A percentile compares a stretch with the other conserved stretches of the same genome.
Conservation (phyloP, 2,329 filamentous ascomycete genomes). For the Pseudocercospora fuligena region DNA sequence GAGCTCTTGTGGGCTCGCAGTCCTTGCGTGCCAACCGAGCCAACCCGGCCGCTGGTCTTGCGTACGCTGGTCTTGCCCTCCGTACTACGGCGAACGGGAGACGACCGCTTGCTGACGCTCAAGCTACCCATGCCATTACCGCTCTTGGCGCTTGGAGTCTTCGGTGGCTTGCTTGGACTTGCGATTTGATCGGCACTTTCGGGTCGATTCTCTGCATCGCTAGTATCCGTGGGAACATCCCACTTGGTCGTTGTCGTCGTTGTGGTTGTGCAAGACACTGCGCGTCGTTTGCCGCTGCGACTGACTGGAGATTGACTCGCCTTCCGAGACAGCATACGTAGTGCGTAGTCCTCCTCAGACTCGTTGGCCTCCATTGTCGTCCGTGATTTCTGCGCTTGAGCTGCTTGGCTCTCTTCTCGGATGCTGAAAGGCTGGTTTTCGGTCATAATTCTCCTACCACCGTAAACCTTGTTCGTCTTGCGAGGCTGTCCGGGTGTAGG, state of each 20-base stretch:
- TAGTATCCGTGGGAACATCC: slow-evolving; percentile 50
- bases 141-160: slow-evolving; percentile 51
- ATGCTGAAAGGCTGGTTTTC: slow-evolving; percentile 55
- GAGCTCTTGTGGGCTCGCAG: slow-evolving; percentile 31
- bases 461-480: slow-evolving; percentile 79
- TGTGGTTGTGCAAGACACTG: slow-evolving; percentile 75
- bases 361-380: slow-evolving; percentile 64
- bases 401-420: slow-evolving; percentile 63
- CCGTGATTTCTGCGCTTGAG: slow-evolving; percentile 66
- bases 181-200: slow-evolving; percentile 25
- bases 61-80: slow-evolving; percentile 55
- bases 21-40: slow-evolving; percentile 44
- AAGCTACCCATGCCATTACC: slow-evolving; percentile 51
- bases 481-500: slow-evolving; percentile 95
- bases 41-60: slow-evolving; percentile 58
- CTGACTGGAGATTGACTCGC: slow-evolving; percentile 62
- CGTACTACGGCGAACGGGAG: slow-evolving; percentile 49
- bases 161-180: slow-evolving; percentile 43
- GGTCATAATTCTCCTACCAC: slow-evolving; percentile 62
- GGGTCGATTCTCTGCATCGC: slow-evolving; percentile 52
- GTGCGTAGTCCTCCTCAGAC: slow-evolving; percentile 82
- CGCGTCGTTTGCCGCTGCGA: slow-evolving; percentile 67
- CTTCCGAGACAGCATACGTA: slow-evolving; percentile 74
- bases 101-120: slow-evolving; percentile 53
- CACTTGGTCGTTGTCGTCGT: slow-evolving; percentile 62